phyloP scores from a whole-genome alignment of 192 early-diverging fungal species.

The Gigaspora rosea region DNA sequence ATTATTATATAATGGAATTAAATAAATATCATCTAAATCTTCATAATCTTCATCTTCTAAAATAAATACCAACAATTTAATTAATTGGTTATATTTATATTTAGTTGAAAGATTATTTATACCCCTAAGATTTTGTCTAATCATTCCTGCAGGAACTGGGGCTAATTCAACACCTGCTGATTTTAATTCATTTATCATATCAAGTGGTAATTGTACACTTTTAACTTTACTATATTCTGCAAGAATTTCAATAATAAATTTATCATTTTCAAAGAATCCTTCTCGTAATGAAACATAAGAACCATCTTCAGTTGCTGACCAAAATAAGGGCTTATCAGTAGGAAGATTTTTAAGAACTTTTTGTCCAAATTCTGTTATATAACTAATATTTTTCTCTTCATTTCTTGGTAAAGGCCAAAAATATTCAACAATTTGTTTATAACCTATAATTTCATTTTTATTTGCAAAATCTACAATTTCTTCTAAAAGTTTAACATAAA shows the following conservation, averaged over 20 bases:
- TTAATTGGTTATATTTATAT: not conserved
- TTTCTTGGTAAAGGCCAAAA: not conserved
- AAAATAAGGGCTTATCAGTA: not conserved
- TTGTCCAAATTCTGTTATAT: not conserved
- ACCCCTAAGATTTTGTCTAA: not conserved
- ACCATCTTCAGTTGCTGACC: not conserved
- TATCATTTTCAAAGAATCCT: not conserved
- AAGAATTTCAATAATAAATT: not conserved
- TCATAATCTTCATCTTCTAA: not conserved
- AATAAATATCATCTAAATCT: not conserved
- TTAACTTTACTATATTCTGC: not conserved
- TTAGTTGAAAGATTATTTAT: not conserved
- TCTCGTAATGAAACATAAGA: not conserved
- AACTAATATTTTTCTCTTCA: not conserved
- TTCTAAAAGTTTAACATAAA: conserved; percentile 1
- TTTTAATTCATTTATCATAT: not conserved
- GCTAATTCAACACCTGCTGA: not conserved
- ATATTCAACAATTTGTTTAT: not conserved
- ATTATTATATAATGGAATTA: not conserved
- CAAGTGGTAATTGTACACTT: not conserved
- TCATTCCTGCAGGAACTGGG: not conserved
- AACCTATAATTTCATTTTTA: not conserved
- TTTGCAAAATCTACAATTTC: not conserved
- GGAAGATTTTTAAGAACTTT: not conserved
- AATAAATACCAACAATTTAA: not conserved